A percentile compares a stretch with the other conserved stretches of the same genome.
These are phyloP conservation scores for Tetrapyrgos nigripes DNA, from an alignment of 1,284 basidiomycete genomes.

Conservation along the genomic window DNA sequence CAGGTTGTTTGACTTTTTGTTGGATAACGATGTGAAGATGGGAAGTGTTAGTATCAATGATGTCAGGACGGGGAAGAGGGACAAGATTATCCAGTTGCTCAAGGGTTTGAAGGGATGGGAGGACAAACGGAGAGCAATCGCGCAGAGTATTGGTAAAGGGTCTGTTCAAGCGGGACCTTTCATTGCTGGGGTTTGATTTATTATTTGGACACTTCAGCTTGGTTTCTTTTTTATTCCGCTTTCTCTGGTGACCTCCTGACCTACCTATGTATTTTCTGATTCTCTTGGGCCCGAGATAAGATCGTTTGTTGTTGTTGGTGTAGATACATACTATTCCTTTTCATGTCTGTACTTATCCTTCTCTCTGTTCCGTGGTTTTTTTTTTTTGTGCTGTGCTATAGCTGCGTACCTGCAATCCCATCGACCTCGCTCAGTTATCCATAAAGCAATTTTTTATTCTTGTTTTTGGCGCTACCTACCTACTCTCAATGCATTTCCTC, in stretches of 20 bases:
- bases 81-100: conserved; percentile 81
- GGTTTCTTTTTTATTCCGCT: not conserved
- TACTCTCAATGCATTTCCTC: too few relatives aligned
- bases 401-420: too few relatives aligned
- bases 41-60: conserved; percentile 92
- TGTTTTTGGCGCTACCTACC: too few relatives aligned
- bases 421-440: too few relatives aligned
- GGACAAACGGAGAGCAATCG: conserved; percentile 66
- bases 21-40: conserved; percentile 89
- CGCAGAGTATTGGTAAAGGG: conserved; percentile 58
- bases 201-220: not conserved
- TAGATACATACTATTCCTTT: too few relatives aligned
- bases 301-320: too few relatives aligned
- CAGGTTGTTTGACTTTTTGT: conserved; percentile 85
- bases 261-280: too few relatives aligned
- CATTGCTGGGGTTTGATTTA: conserved; percentile 23
- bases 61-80: conserved; percentile 77
- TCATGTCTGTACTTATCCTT: too few relatives aligned
- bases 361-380: too few relatives aligned
- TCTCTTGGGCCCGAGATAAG: not conserved
- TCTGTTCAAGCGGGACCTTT: conserved; percentile 41
- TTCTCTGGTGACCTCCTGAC: too few relatives aligned
- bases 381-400: too few relatives aligned
- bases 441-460: too few relatives aligned
- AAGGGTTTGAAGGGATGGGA: conserved; percentile 81